Conservation (phyloP, 2,329 filamentous ascomycete species). For the Trichophyton simii region DNA sequence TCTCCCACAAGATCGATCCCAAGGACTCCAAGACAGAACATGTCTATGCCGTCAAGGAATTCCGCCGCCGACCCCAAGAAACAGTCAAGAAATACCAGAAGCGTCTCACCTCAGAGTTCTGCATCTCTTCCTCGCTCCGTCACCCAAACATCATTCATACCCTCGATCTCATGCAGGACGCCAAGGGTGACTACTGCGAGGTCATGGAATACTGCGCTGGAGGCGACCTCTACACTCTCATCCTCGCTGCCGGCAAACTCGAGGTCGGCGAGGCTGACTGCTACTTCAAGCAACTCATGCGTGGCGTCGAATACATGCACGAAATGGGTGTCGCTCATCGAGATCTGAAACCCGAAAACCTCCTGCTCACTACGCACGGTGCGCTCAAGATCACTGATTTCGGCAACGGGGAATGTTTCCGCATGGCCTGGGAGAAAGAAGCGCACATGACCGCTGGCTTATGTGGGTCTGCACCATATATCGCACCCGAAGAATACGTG, state of each 20-base stretch:
- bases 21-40: slow-evolving; percentile 67
- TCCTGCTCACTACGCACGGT: slow-evolving; percentile 83
- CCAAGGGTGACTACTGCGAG: slow-evolving; percentile 95
- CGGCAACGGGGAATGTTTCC: slow-evolving; percentile 96
- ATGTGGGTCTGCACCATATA: slow-evolving; percentile 93
- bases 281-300: slow-evolving; percentile 98
- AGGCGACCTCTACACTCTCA: slow-evolving; percentile 86
- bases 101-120: slow-evolving; percentile 91
- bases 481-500: slow-evolving; percentile 89
- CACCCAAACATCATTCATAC: slow-evolving; percentile 98
- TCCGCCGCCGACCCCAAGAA: slow-evolving; percentile 84
- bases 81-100: slow-evolving; percentile 97
- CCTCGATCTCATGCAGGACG: slow-evolving; percentile 83
- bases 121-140: slow-evolving; percentile 89
- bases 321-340: slow-evolving; percentile 98
- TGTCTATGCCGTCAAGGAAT: slow-evolving; percentile 95
- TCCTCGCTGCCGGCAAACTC: slow-evolving; percentile 81
- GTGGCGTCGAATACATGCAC: slow-evolving; percentile 96
- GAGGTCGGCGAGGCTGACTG: slow-evolving; percentile 86
- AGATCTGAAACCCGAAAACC: slow-evolving; percentile 91
- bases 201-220: slow-evolving; percentile 99
- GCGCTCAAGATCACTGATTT: slow-evolving; percentile 97
- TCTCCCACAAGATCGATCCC: slow-evolving; percentile 88
- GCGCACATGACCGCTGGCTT: slow-evolving; percentile 96
- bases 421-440: slow-evolving; percentile 98